Evolutionary conservation across 2,329 filamentous ascomycete species (phyloP), one percentile per base, ranked within the genome.

Genomic region (Fusarium sp.): DNA sequence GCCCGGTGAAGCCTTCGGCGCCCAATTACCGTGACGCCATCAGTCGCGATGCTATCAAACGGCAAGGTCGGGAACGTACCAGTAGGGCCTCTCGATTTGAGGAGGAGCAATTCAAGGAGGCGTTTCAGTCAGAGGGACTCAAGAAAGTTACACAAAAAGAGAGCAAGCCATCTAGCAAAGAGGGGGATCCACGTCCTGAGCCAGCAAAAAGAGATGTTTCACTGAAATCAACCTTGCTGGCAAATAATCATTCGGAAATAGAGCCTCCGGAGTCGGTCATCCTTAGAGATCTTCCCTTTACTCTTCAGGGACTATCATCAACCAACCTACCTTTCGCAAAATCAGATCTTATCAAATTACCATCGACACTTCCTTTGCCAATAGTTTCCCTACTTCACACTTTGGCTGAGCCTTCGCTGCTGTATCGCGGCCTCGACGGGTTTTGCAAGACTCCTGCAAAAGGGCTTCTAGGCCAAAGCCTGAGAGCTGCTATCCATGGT

Each of bases 301-400:
- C 95, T 1, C 86, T 98, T 0, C 96, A 98, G 82, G 96, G 96
- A 1, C 86, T 98, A 6, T 97, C 95, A 4, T 98, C 96, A 1
- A 92, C 93, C 3, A 94, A 95, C 73, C 85, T 98, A 44, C 89
- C 91, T 2, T 98, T 98, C 74, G 84, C 89, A 15, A 90, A 90
- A 20, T 87, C 90, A 30, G 90, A 91, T 28, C 90, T 89, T 6
- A 84, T 98, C 59, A 93, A 91, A 78, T 85, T 99, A 32, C 97
- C 96, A 0, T 78, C 90, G 1, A 94, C 91, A 1, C 87, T 99
- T 11, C 95, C 96, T 3, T 86, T 95, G 11, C 96, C 96, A 6
- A 87, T 98, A 15, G 87, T 98, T 20, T 95, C 95, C 22, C 87
- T 99, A 15, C 86, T 99, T 5, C 94, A 99, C 78, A 94, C 93